Percentiles rank a stretch among this genome's conserved stretches.
Evolutionary conservation across 768 basidiomycete species (phyloP).

Genomic region (Trametes meyenii): DNA sequence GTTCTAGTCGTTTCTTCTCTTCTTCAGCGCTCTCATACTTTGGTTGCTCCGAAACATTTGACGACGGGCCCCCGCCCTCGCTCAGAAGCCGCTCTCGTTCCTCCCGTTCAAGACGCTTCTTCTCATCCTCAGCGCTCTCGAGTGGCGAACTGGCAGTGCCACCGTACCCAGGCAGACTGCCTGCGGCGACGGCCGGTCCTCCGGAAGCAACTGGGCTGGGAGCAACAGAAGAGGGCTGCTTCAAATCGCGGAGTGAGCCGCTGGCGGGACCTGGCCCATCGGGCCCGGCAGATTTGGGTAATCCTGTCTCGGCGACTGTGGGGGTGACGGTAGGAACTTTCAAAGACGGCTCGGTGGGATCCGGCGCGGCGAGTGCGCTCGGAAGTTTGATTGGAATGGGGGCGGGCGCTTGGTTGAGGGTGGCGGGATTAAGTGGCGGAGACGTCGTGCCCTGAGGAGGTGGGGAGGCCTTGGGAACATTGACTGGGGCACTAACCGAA

Average conservation of each 20-base stretch:
- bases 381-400: slow-evolving; percentile 27
- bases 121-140: slow-evolving; percentile 66
- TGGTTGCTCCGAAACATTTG: slow-evolving; percentile 10
- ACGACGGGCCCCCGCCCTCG: slow-evolving; percentile 10
- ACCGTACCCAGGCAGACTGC: slow-evolving; percentile 29
- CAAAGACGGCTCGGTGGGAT: slow-evolving; percentile 33
- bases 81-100: slow-evolving; percentile 49
- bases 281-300: slow-evolving; percentile 64
- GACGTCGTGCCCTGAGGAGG: slow-evolving; percentile 24
- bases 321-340: slow-evolving; percentile 46
- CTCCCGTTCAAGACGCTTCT: slow-evolving; percentile 53
- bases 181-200: slow-evolving; percentile 1
- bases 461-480: slow-evolving; percentile 17
- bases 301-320: slow-evolving; percentile 75
- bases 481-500: background rate
- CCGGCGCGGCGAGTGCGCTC: slow-evolving; percentile 33
- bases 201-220: background rate
- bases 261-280: slow-evolving; percentile 66
- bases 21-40: slow-evolving; percentile 59
- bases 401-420: slow-evolving; percentile 35
- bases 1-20: slow-evolving; percentile 64
- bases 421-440: slow-evolving; percentile 35
- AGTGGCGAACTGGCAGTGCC: slow-evolving; percentile 19
- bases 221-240: slow-evolving; percentile 19
- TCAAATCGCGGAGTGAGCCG: slow-evolving; percentile 62